A percentile compares a stretch with the other conserved stretches of the same genome.
phyloP scores from a whole-genome alignment of 306 rosid genomes.

The Acacia confusa region DNA sequence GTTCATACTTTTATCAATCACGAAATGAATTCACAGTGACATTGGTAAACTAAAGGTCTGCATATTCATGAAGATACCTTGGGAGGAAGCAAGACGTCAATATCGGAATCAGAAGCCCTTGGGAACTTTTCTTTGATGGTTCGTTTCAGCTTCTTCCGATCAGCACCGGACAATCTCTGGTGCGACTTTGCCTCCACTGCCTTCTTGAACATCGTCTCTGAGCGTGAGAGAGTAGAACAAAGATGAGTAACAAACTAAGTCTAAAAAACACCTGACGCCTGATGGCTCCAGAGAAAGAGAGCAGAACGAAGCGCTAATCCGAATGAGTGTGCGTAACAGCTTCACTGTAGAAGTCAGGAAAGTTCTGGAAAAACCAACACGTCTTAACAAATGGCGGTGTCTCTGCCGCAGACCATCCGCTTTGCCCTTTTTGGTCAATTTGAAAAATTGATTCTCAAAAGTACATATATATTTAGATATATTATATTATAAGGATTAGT shows the following conservation, averaged over 20 bases:
- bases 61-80: slow-evolving; percentile 43
- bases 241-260: not conserved
- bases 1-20: not conserved
- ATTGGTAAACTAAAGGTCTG: not conserved
- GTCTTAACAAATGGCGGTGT: not conserved
- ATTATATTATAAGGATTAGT: too few species aligned
- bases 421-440: too few species aligned
- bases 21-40: not conserved
- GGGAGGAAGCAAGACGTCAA: slow-evolving; percentile 79
- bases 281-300: not conserved
- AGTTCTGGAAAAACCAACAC: not conserved
- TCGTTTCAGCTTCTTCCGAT: slow-evolving; percentile 76
- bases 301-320: not conserved
- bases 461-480: too few species aligned
- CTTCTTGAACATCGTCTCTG: slow-evolving; percentile 81
- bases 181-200: slow-evolving; percentile 77
- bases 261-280: not conserved
- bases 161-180: slow-evolving; percentile 94
- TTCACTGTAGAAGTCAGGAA: not conserved
- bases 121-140: slow-evolving; percentile 63
- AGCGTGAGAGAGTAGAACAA: not conserved
- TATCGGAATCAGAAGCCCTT: slow-evolving; percentile 66
- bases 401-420: not conserved
- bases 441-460: too few species aligned
- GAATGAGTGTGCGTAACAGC: not conserved